Percentiles rank a stretch among this genome's conserved stretches.
Conservation (phyloP, 164 flowering plant genomes). For the Nelumbo lutea region DNA sequence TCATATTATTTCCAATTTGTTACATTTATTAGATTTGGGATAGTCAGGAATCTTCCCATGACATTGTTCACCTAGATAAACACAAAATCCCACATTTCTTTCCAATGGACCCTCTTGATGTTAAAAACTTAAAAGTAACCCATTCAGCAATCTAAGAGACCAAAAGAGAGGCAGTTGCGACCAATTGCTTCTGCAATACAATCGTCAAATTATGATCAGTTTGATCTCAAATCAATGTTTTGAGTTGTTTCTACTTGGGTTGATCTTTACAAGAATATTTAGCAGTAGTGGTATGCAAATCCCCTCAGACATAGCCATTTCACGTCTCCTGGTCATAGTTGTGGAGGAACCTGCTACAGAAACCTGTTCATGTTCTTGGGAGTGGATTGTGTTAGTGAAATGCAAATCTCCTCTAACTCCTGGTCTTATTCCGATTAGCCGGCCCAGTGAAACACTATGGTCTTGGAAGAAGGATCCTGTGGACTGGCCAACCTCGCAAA, state of each 20-base stretch:
- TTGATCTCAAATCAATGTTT: conserved; percentile 6
- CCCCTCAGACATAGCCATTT: conserved; percentile 22
- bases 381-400: conserved; percentile 19
- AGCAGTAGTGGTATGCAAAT: conserved; percentile 49
- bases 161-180: background rate
- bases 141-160: too few species aligned
- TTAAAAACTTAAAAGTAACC: too few species aligned
- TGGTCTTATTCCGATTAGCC: conserved; percentile 52
- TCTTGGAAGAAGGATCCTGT: conserved; percentile 73
- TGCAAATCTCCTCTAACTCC: conserved; percentile 29
- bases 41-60: too few species aligned
- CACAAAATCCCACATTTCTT: too few species aligned
- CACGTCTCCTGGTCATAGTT: conserved; percentile 5
- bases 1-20: too few species aligned
- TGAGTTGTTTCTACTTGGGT: conserved; percentile 27
- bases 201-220: background rate
- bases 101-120: too few species aligned
- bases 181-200: background rate
- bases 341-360: background rate
- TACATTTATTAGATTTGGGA: too few species aligned
- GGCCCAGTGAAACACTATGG: conserved; percentile 51
- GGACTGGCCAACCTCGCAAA: conserved; percentile 35
- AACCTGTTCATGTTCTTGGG: conserved; percentile 3
- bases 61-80: too few species aligned
- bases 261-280: conserved; percentile 31